Evolutionary conservation across 2,329 filamentous ascomycete species (phyloP), one percentile per base, ranked within the genome.

Genomic region (Nemania serpens): DNA sequence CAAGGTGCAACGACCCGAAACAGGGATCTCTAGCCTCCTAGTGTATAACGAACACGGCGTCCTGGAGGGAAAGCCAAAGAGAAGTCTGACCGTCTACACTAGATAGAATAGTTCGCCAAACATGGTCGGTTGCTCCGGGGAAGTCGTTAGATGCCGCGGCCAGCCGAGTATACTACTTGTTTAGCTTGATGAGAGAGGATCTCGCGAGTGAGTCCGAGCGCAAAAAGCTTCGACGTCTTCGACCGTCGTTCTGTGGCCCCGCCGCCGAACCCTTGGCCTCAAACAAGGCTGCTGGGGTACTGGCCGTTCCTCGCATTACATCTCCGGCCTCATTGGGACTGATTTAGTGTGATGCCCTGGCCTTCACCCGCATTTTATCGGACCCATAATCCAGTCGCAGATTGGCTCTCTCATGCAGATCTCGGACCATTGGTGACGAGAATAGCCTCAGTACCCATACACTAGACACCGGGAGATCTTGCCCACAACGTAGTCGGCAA

Each of bases 301-400:
- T 66, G 69, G 65, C 69, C 64, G 63, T 65, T 69, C 60, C 50
- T 71, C 71, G 78, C 79, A 81, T 81, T 69, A 81, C 74, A 74
- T 77, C 65, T 69, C 69, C 69, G 67, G 70, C 74, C 71, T 62
- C 53, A 75, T 79, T 78, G 75, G 79, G 78, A 80, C 79, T 79
- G 78, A 71, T 71, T 73, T 67, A 73, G 73, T 72, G 70, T 72
- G 70, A 74, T 71, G 70, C 71, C 69, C 57, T 62, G 66, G 61
- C 72, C 67, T 75, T 75, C 74, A 67, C 70, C 74, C 71, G 71
- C 65, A 62, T 62, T 54, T 64, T 39, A 68, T 69, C 65, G 69
- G 69, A 68, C 66, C 73, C 60, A 61, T 63, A 62, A 66, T 59
- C 53, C 62, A 65, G 64, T 66, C 71, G 76, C 77, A 78, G 66